Evolutionary conservation across 768 basidiomycete species (phyloP).

Genomic region (Phylloporus sp.): DNA sequence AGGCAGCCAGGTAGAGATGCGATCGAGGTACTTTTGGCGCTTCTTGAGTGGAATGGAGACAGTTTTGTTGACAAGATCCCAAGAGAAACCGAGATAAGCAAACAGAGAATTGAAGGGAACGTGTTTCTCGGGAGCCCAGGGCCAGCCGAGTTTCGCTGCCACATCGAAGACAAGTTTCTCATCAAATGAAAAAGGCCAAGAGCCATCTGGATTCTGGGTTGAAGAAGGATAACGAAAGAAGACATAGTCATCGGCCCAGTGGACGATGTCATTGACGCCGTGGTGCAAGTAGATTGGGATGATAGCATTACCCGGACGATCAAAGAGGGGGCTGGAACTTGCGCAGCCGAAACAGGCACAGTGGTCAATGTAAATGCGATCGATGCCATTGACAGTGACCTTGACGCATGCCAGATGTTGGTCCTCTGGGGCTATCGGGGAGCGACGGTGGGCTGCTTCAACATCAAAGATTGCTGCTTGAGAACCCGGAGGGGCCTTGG

Average conservation of each 20-base stretch:
- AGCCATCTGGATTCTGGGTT: neutral
- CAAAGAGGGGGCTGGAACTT: slow-evolving; percentile 30
- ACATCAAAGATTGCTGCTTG: slow-evolving; percentile 24
- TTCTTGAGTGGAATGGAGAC: neutral
- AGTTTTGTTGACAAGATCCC: neutral
- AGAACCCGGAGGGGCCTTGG: slow-evolving; percentile 30
- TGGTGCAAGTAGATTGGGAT: slow-evolving; percentile 16
- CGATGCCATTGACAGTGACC: neutral
- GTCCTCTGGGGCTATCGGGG: neutral
- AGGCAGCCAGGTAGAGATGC: neutral
- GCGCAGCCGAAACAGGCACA: slow-evolving; percentile 21
- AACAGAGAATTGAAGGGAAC: neutral
- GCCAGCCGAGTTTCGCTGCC: neutral
- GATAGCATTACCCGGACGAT: slow-evolving; percentile 30
- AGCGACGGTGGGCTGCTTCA: neutral
- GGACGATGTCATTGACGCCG: slow-evolving; percentile 19
- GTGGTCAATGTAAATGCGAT: slow-evolving; percentile 8
- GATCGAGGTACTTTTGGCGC: neutral
- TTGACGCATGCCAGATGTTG: neutral
- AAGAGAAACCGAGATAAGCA: neutral
- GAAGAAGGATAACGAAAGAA: neutral
- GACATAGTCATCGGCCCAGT: slow-evolving; percentile 37
- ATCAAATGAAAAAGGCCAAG: neutral
- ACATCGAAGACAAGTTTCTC: neutral
- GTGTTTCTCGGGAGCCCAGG: neutral